Base-by-base conservation (phyloP, 1,284 basidiomycete genomes). In the Takashimella tepidaria region DNA sequence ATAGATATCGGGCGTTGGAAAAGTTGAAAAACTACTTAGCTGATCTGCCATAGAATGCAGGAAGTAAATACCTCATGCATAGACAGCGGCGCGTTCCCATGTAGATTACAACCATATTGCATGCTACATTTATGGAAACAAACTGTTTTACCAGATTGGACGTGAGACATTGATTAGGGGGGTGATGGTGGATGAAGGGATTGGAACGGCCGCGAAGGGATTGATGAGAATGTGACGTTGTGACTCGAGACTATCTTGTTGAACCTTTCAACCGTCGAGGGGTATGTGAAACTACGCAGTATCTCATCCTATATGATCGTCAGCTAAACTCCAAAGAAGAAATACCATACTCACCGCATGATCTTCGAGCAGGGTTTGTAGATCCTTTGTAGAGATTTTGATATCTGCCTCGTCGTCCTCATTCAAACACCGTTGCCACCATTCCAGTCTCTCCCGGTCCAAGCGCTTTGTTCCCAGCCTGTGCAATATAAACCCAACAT, bases 1-100 rank as follows among this genome's bases (percentile, higher is more conserved):
- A 98, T 78, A 79, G 95, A 54, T 92, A 87, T 68, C 85, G 85
- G 56, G 93, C 95, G 0, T 77, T 98, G 21, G 85, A 85, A 54
- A 88, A 89, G 70, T 81, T 98, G 19, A 82, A 85, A 55, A 78
- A 77, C 10, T 88, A 86, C 73, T 79, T 97, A 48, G 21, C 44
- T 23, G 57, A 60, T 47, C 56, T 68, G 59, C 50, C 51, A 45
- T 31, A 12, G 6, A 10, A n/a, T n/a, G n/a, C n/a, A n/a, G n/a
- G n/a, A n/a, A n/a, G n/a, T n/a, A n/a, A n/a, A n/a, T n/a, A n/a
- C n/a, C n/a, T n/a, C n/a, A n/a, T n/a, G n/a, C n/a, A n/a, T n/a
- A n/a, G n/a, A n/a, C n/a, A n/a, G n/a, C n/a, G n/a, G n/a, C n/a
- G n/a, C n/a, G n/a, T n/a, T n/a, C n/a, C n/a, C n/a, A n/a, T n/a